Base-by-base conservation (phyloP, 2,329 filamentous ascomycete genomes). In the Xylariaceae sp. region DNA sequence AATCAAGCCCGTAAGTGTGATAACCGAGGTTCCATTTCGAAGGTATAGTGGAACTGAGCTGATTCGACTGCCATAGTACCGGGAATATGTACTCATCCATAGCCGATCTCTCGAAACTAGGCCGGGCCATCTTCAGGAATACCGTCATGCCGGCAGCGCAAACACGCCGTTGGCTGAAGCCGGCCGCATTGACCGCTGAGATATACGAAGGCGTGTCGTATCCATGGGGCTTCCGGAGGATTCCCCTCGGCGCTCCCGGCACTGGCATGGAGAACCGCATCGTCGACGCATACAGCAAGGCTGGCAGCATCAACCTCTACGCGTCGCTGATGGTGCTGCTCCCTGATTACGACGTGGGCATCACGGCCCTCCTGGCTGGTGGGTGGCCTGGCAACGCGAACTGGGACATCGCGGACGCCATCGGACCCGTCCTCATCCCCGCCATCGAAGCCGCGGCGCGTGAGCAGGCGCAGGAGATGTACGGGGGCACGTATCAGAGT, bases 141-240 rank as follows among this genome's bases (percentile, higher is more conserved):
- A 59, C 58, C 0, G 52, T 72, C 1, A 50, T 73, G 0, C 44
- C 61, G 0, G 49, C 59, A 0, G 46, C 55, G 2, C 48, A 58
- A 12, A 72, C 69, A 0, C 60, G 65, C n/a, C 58, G 66, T 26
- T 73, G 70, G 70, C 55, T 74, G 16, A 69, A 69, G 38, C 69
- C 71, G 0, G 48, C 51, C 0, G 51, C 60, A 3, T 56, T 66
- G 18, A 66, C 64, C 1, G 60, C 67, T 4, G 64, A 67, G 24
- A 49, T 66, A 1, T 44, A 53, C 30, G 61, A 64, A 9, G 60
- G 62, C 2, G 56, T 71, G 1, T 65, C 68, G 6, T 62, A 63
- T 19, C 71, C 71, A 1, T 73, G 69, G 69, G 69, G 70, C 12
- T 62, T 72, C 31, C 55, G 64, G 8, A 62, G 64, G 30, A 61